Percentiles rank a stretch among this genome's conserved stretches.
Evolutionary conservation across 202 grass and related monocot genomes (phyloP).

Genomic region (Setaria viridis): DNA sequence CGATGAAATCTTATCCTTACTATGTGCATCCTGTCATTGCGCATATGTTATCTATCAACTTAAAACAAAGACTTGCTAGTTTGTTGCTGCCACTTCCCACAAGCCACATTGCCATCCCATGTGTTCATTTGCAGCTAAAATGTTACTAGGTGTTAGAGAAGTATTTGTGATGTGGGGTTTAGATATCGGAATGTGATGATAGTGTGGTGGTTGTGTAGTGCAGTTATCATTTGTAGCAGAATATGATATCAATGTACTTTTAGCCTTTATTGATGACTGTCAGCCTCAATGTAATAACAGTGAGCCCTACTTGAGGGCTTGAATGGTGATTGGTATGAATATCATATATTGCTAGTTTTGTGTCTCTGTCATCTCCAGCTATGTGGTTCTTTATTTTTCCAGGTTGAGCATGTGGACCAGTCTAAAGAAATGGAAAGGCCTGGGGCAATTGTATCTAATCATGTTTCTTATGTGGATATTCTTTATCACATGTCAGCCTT

Average conservation of each 20-base stretch:
- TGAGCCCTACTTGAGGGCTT: neutral
- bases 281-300: too few relatives aligned
- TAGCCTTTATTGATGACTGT: neutral
- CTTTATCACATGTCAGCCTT: slow-evolving; percentile 94
- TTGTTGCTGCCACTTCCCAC: too few relatives aligned
- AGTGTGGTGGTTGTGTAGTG: neutral
- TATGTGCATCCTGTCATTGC: neutral
- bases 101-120: neutral
- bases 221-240: neutral
- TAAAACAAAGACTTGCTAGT: neutral
- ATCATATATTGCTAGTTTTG: slow-evolving; percentile 16
- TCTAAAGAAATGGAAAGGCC: slow-evolving; percentile 58
- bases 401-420: slow-evolving; percentile 55
- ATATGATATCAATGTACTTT: neutral
- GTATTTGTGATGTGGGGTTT: neutral
- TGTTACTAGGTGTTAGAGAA: slow-evolving; percentile 6
- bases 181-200: neutral
- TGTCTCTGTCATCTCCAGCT: slow-evolving; percentile 32
- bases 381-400: slow-evolving; percentile 26
- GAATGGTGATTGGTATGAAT: neutral
- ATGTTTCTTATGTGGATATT: slow-evolving; percentile 93
- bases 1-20: neutral
- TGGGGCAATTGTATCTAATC: slow-evolving; percentile 85
- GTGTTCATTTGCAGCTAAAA: slow-evolving; percentile 23
- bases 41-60: neutral